phyloP scores from a whole-genome alignment of 768 basidiomycete genomes.

The Porphyrellus cyaneotinctus region DNA sequence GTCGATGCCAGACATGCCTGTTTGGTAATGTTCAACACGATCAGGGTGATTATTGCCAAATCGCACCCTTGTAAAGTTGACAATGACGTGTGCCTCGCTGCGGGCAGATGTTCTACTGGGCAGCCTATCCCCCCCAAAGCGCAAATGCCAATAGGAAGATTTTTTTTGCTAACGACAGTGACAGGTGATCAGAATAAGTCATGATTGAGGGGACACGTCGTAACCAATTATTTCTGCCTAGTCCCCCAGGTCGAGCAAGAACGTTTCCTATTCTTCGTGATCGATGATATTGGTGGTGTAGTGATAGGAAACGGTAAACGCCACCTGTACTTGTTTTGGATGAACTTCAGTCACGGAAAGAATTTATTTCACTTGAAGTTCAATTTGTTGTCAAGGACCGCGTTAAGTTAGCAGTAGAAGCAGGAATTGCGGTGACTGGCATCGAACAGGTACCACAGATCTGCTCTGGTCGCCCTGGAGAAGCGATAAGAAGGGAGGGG shows the following conservation, averaged over 20 bases:
- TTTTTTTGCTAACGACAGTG: neutral
- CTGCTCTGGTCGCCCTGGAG: neutral
- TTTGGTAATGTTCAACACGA: neutral
- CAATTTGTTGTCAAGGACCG: neutral
- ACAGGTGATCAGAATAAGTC: no score
- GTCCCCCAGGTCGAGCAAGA: no score
- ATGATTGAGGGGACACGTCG: neutral
- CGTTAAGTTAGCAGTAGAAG: no score
- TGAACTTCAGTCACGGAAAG: neutral
- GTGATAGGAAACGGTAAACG: neutral
- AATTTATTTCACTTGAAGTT: neutral
- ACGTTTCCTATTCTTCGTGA: no score
- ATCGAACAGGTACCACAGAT: no score
- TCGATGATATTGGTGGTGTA: no score
- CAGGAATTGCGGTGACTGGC: conserved; percentile 5
- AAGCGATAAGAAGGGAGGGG: neutral
- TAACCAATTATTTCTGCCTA: neutral
- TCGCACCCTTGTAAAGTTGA: neutral
- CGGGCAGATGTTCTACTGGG: neutral
- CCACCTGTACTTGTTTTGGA: neutral
- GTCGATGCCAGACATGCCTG: neutral
- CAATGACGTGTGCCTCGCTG: neutral
- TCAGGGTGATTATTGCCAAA: neutral
- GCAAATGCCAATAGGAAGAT: neutral
- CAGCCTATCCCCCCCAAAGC: neutral